A percentile compares a stretch with the other conserved stretches of the same genome.
Evolutionary conservation across 169 alveolate genomes (phyloP).

Genomic region (Eimeria brunetti): DNA sequence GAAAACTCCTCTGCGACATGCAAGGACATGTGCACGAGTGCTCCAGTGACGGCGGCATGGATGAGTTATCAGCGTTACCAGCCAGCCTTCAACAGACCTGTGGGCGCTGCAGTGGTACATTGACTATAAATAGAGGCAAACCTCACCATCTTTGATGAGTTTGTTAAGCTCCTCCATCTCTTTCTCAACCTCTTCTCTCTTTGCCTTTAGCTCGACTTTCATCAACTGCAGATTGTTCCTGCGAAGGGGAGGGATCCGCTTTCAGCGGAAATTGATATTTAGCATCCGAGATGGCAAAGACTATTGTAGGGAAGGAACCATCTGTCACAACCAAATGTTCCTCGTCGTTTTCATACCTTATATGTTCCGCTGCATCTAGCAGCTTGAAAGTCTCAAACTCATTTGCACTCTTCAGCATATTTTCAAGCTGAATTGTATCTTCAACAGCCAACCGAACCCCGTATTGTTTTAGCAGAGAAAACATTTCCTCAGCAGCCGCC

Average conservation of each 20-base stretch:
- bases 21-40: not conserved
- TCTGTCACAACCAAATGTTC: not conserved
- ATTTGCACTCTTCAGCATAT: constrained; percentile 42
- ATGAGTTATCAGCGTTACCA: not conserved
- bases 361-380: constrained; percentile 79
- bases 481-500: constrained; percentile 80
- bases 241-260: not conserved
- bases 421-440: constrained; percentile 80
- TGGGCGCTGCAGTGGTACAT: not conserved
- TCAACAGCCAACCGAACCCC: constrained; percentile 77
- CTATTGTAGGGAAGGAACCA: not conserved
- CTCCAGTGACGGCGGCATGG: not conserved
- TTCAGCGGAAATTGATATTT: not conserved
- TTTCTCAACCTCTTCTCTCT: constrained; percentile 64
- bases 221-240: constrained; percentile 65
- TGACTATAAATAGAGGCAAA: not conserved
- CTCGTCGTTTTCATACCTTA: constrained; percentile 4
- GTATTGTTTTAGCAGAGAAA: constrained; percentile 75
- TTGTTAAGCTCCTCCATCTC: constrained; percentile 70
- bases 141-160: constrained; percentile 53
- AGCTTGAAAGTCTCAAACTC: constrained; percentile 76
- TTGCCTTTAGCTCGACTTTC: constrained; percentile 62
- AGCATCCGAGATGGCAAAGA: not conserved
- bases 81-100: not conserved
- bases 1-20: constrained; percentile 31